A percentile compares a stretch with the other conserved stretches of the same genome.
phyloP scores from a whole-genome alignment of 2,329 filamentous ascomycete species.

The Ascochyta pisi region DNA sequence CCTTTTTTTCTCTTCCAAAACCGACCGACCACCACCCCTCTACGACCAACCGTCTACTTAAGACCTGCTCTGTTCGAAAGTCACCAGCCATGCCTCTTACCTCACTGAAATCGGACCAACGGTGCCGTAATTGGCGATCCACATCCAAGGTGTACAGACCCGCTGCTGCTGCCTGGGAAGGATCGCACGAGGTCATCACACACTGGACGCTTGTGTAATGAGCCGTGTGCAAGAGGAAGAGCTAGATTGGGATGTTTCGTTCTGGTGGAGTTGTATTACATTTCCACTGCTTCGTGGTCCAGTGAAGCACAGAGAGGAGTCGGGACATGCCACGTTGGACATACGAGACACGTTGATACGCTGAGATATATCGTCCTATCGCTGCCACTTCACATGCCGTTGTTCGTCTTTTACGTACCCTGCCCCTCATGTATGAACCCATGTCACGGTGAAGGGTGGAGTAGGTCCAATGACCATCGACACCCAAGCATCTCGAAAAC shows the following conservation, averaged over 20 bases:
- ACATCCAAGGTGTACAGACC: not conserved
- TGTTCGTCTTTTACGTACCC: not conserved
- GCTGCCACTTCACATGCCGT: not conserved
- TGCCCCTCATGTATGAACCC: not conserved
- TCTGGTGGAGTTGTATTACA: too few relatives aligned
- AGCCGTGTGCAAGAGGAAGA: not conserved
- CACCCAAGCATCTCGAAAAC: not conserved
- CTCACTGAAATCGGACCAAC: not conserved
- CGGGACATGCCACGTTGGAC: too few relatives aligned
- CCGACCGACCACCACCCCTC: too few relatives aligned
- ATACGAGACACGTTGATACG: too few relatives aligned
- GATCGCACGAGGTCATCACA: constrained; percentile 3
- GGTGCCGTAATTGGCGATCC: not conserved
- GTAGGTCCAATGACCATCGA: not conserved
- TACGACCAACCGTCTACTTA: too few relatives aligned
- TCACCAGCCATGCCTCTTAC: not conserved
- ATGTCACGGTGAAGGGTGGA: not conserved
- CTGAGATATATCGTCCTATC: not conserved
- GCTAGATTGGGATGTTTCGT: not conserved
- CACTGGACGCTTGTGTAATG: not conserved
- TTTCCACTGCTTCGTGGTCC: too few relatives aligned
- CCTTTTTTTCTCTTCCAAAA: too few relatives aligned
- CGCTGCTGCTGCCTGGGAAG: constrained; percentile 10
- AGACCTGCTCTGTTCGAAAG: too few relatives aligned
- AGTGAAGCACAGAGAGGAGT: too few relatives aligned